Conservation (phyloP, 352 stramenopile genomes). For the Stramenopiles sp. region DNA sequence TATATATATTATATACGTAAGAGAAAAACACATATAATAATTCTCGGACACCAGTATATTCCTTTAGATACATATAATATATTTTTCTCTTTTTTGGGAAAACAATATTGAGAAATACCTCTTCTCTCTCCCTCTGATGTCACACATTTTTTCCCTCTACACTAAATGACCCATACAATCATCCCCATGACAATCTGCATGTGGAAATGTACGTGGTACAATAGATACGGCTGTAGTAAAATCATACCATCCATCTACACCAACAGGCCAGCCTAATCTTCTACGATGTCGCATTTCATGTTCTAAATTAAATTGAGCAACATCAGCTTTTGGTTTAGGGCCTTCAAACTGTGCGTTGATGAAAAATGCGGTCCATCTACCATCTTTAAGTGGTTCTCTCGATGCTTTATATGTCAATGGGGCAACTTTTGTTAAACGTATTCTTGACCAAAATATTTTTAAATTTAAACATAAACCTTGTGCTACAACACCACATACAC, state of each 20-base stretch:
- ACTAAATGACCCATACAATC: neutral
- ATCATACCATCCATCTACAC: constrained; percentile 8
- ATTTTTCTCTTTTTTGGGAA: no score
- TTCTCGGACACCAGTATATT: no score
- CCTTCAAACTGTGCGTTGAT: constrained; percentile 6
- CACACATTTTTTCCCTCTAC: no score
- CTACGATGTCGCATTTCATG: neutral
- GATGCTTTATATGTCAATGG: constrained; percentile 5
- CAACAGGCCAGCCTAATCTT: neutral
- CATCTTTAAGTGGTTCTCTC: constrained; percentile 10
- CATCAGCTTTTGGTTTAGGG: neutral
- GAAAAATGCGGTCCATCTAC: constrained; percentile 19
- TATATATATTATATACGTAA: no score
- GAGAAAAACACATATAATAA: no score
- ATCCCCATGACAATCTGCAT: constrained; percentile 11
- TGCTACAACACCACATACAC: constrained; percentile 12
- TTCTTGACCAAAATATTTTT: constrained; percentile 14
- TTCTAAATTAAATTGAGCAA: neutral
- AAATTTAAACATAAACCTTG: constrained; percentile 20
- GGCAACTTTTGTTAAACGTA: constrained; percentile 8
- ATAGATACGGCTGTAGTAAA: constrained; percentile 17
- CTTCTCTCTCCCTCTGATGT: no score
- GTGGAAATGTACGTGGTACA: constrained; percentile 16
- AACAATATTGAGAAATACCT: no score
- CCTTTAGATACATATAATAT: no score